Percentiles rank a stretch among this genome's conserved stretches.
Conservation (phyloP, 2,329 filamentous ascomycete species). For the Sclerotinia sclerotiorum region DNA sequence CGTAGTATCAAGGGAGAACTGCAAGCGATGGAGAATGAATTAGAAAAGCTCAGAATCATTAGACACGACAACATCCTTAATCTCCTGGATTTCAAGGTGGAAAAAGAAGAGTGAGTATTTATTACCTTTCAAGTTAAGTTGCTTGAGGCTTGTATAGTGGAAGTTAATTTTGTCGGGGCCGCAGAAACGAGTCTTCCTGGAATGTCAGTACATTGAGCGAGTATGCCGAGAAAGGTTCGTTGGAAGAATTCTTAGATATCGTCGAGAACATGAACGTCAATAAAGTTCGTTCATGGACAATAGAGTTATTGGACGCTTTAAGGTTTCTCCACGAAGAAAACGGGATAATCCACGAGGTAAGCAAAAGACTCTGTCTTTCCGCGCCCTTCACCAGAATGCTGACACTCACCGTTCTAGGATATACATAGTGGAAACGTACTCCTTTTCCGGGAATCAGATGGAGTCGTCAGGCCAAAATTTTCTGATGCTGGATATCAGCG, state of each 20-base stretch:
- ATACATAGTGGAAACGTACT: conserved; percentile 80
- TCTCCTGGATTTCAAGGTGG: conserved; percentile 80
- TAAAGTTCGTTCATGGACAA: conserved; percentile 85
- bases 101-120: conserved; percentile 49
- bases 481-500: conserved; percentile 72
- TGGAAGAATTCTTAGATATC: conserved; percentile 79
- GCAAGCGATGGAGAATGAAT: conserved; percentile 70
- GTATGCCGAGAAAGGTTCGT: conserved; percentile 76
- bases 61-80: conserved; percentile 76
- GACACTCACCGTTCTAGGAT: conserved; percentile 43
- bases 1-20: conserved; percentile 69
- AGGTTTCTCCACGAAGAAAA: conserved; percentile 78
- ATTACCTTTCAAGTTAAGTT: not conserved
- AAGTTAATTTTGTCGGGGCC: conserved; percentile 32
- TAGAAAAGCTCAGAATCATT: conserved; percentile 73
- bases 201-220: conserved; percentile 74
- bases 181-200: conserved; percentile 51
- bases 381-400: not conserved
- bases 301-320: conserved; percentile 84
- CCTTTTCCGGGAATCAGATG: conserved; percentile 66
- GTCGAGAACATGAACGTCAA: conserved; percentile 71
- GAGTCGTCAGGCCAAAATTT: conserved; percentile 71
- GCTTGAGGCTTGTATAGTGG: conserved; percentile 33
- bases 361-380: not conserved
- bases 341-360: conserved; percentile 71